Percentiles rank a stretch among this genome's conserved stretches.
These are phyloP conservation scores for Eucalyptus cloeziana DNA, from an alignment of 345 rosid genomes.

Conservation along the genomic window DNA sequence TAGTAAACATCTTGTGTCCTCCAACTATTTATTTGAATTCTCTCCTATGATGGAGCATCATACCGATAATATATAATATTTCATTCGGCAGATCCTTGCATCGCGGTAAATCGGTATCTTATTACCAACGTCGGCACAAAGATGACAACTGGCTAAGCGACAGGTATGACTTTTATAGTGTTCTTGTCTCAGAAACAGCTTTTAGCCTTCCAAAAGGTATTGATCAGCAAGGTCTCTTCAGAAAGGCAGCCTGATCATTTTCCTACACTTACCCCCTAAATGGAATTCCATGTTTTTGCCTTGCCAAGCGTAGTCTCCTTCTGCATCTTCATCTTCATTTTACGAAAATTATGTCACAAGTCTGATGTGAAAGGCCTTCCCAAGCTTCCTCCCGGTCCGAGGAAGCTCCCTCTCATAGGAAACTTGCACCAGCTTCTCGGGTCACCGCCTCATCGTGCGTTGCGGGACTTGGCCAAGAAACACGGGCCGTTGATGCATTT, in stretches of 20 bases:
- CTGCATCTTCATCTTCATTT: not conserved
- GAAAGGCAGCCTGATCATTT: not conserved
- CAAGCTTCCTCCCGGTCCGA: constrained; percentile 21
- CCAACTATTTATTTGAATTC: not conserved
- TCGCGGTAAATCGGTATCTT: not conserved
- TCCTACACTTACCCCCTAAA: not conserved
- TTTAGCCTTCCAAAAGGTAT: not conserved
- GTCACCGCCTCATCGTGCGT: constrained; percentile 2
- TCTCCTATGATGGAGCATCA: not conserved
- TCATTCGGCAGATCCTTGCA: not conserved
- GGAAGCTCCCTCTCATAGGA: constrained; percentile 18
- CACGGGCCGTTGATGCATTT: constrained; percentile 25
- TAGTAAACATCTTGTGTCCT: not conserved
- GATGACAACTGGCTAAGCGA: not conserved
- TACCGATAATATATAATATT: not conserved
- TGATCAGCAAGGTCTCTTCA: not conserved
- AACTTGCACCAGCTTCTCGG: constrained; percentile 13
- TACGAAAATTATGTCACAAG: not conserved
- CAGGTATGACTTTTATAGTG: not conserved
- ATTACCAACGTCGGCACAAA: not conserved
- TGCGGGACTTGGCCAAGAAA: constrained; percentile 9
- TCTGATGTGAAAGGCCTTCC: not conserved
- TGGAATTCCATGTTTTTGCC: not conserved
- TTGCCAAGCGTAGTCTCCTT: not conserved
- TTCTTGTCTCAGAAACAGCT: not conserved